Percentiles rank a stretch among this genome's conserved stretches.
These are phyloP conservation scores for Mortierella sp. DNA, from an alignment of 371 early-diverging fungal species.

Conservation along the genomic window DNA sequence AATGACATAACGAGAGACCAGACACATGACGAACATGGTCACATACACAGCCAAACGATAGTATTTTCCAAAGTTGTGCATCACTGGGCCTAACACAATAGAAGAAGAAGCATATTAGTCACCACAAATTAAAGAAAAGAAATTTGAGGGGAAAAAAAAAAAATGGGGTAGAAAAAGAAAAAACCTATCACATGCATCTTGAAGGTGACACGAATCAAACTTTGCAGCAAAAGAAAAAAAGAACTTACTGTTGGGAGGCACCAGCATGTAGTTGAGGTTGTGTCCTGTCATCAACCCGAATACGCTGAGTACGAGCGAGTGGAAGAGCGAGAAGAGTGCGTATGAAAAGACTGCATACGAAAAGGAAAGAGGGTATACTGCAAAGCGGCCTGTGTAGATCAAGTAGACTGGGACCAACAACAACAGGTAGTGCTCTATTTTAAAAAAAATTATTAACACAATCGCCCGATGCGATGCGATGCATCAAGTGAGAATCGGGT, in stretches of 20 bases:
- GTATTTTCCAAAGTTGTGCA: constrained; percentile 50
- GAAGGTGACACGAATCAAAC: background rate
- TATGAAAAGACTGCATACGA: constrained; percentile 69
- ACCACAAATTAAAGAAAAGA: background rate
- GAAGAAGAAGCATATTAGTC: background rate
- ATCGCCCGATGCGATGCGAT: no score
- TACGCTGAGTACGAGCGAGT: constrained; percentile 60
- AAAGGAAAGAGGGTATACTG: constrained; percentile 66
- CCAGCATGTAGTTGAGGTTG: constrained; percentile 74
- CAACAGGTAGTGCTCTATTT: constrained; percentile 71
- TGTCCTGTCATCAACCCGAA: constrained; percentile 62
- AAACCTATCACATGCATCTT: constrained; percentile 1
- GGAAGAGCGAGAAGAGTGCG: constrained; percentile 68
- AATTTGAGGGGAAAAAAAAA: background rate
- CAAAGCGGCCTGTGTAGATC: constrained; percentile 68
- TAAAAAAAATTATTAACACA: no score
- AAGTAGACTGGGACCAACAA: constrained; percentile 70
- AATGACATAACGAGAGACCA: constrained; percentile 44
- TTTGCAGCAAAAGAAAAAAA: background rate
- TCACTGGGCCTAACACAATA: constrained; percentile 20
- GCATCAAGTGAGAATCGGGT: background rate
- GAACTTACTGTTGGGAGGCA: constrained; percentile 62
- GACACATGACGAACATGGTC: constrained; percentile 23
- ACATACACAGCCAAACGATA: constrained; percentile 39
- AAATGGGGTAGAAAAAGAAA: background rate